Evolutionary conservation across 495 filamentous ascomycete species (phyloP).

Genomic region (Astrothelium macrocarpum): DNA sequence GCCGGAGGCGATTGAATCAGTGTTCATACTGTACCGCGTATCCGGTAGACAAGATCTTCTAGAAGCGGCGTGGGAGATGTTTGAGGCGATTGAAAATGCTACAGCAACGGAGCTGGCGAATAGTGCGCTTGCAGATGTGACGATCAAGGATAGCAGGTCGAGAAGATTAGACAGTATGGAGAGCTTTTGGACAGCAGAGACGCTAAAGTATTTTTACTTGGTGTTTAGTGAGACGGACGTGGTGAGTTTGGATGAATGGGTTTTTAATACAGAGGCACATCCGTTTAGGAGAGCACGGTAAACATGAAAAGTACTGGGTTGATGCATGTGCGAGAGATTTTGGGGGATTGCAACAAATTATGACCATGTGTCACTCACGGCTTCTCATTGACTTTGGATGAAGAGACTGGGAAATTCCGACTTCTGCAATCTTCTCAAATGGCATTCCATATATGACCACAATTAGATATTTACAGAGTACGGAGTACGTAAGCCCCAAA

Average conservation of each 20-base stretch:
- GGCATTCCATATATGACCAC: no score
- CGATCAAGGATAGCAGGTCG: conserved; percentile 3
- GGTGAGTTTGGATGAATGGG: conserved; percentile 45
- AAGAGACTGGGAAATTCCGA: no score
- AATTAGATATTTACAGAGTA: no score
- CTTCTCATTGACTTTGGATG: no score
- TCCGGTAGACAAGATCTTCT: conserved; percentile 58
- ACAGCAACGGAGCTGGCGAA: conserved; percentile 31
- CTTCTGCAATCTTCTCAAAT: no score
- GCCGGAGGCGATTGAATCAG: conserved; percentile 39
- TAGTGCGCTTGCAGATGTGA: conserved; percentile 30
- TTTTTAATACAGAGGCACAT: conserved; percentile 48
- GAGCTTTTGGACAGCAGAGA: conserved; percentile 43
- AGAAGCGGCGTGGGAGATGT: conserved; percentile 72
- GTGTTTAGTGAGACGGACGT: conserved; percentile 40
- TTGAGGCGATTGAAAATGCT: conserved; percentile 43
- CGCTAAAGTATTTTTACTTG: conserved; percentile 47
- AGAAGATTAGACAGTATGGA: conserved; percentile 30
- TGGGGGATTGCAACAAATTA: no score
- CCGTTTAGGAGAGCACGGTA: conserved; percentile 29
- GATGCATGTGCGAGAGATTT: no score
- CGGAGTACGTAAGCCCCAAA: no score
- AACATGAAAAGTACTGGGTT: not conserved
- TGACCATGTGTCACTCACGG: no score
- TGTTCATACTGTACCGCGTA: conserved; percentile 68